A percentile compares a stretch with the other conserved stretches of the same genome.
Conservation (phyloP, 1,284 basidiomycete species). For the Apiotrichum veenhuisii region DNA sequence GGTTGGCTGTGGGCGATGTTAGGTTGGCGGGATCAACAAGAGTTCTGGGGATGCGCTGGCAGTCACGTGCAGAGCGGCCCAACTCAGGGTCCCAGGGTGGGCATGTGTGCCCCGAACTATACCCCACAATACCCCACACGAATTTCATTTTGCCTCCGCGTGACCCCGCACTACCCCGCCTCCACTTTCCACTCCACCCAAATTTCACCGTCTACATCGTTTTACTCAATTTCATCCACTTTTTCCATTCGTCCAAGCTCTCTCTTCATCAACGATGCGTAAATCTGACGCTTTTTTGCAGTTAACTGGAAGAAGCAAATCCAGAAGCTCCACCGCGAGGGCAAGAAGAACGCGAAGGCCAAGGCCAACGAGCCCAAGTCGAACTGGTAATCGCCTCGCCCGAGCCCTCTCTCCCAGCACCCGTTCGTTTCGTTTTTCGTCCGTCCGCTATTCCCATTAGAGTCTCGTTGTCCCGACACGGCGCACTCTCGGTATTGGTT, state of each 20-base stretch:
- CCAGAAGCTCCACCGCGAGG: slow-evolving; percentile 46
- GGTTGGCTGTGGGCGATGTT: too few relatives aligned
- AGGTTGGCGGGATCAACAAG: too few relatives aligned
- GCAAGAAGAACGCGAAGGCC: slow-evolving; percentile 44
- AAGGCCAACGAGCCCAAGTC: slow-evolving; percentile 29
- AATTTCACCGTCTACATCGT: too few relatives aligned
- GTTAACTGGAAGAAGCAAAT: slow-evolving; percentile 52
- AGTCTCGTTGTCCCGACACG: slow-evolving; percentile 11
- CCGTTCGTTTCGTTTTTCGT: not conserved
- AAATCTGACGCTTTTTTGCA: slow-evolving; percentile 4
- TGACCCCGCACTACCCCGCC: too few relatives aligned
- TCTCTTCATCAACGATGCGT: not conserved
- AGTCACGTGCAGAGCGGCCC: too few relatives aligned
- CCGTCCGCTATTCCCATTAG: slow-evolving; percentile 3
- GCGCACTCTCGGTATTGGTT: not conserved
- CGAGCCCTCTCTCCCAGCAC: not conserved
- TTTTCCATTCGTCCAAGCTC: not conserved
- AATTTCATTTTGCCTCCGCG: too few relatives aligned
- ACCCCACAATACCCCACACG: not conserved
- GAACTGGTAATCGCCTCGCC: slow-evolving; percentile 30
- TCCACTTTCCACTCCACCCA: too few relatives aligned
- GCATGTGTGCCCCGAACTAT: not conserved
- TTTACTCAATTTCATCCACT: too few relatives aligned
- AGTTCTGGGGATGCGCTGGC: not conserved
- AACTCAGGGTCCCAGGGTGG: not conserved